These are phyloP conservation scores for Venturia oleaginea DNA, from an alignment of 2,329 filamentous ascomycete genomes.

Conservation along the genomic window DNA sequence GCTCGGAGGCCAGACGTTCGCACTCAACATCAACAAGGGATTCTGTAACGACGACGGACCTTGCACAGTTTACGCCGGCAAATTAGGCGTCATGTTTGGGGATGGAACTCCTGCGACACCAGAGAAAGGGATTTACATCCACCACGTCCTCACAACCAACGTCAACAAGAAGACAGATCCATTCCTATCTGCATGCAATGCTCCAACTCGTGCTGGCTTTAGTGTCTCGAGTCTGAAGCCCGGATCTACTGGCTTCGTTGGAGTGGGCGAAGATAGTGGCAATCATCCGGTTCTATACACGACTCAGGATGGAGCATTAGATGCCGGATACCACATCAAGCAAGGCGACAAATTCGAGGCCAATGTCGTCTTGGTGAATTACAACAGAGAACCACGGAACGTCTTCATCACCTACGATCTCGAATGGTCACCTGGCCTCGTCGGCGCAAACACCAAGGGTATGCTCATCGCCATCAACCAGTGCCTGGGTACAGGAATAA, in stretches of 20 bases:
- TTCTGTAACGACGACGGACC: conserved; percentile 11
- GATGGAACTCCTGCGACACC: conserved; percentile 7
- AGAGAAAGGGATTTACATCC: conserved; percentile 8
- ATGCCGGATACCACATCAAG: conserved; percentile 9
- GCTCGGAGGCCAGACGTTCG: conserved; percentile 6
- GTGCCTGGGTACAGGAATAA: conserved; percentile 7
- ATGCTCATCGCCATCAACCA: conserved; percentile 8
- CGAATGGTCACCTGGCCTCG: conserved; percentile 10
- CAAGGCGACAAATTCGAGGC: conserved; percentile 9
- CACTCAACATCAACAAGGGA: conserved; percentile 10
- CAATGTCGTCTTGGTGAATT: conserved; percentile 11
- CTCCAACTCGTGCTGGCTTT: conserved; percentile 1
- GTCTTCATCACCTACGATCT: conserved; percentile 10
- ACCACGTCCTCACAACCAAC: conserved; percentile 13
- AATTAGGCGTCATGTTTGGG: conserved; percentile 9
- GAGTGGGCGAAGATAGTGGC: conserved; percentile 11
- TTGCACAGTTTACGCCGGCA: conserved; percentile 9
- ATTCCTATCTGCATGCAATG: conserved; percentile 9
- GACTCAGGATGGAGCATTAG: neutral
- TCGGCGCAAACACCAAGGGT: conserved; percentile 10
- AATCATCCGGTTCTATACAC: conserved; percentile 9
- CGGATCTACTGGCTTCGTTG: conserved; percentile 8
- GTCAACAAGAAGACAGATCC: neutral
- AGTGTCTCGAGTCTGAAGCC: neutral
- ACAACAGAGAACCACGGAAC: conserved; percentile 11